Evolutionary conservation across 106 monocot genomes (phyloP), one percentile per base, ranked within the genome.

Genomic region (Acanthochlamys bracteata): DNA sequence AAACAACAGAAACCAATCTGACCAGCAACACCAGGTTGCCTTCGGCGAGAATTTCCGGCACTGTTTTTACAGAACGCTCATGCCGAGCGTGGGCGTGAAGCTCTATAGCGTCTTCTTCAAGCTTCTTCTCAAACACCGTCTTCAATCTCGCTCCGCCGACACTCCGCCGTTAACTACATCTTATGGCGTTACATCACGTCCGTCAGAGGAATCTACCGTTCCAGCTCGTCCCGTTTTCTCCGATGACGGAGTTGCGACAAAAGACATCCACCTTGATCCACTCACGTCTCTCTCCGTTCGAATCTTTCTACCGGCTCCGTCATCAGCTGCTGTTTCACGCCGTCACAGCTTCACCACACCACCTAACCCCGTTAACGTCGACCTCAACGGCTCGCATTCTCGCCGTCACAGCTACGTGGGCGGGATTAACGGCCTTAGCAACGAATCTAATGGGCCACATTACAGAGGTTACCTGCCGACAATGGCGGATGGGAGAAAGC

Each of bases 251-350:
- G 79, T 84, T 57, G 89, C 89, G 52, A 89, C 89, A 53, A 89
- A 84, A 65, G 89, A 89, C 75, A 86, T 95, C 69, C 94, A 95
- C 79, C 86, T 90, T 64, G 86, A 90, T 71, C 95, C 90, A 56
- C 73, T 84, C 49, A 84, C 86, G 54, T 74, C 90, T 54, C 86
- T 95, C 79, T 84, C 90, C 71, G 54, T 95, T 71, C 90, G 94
- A 65, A 90, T 95, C 75, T 95, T 95, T 71, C 82, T 95, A 21
- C 94, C 94, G 25, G 79, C 89, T 66, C 71, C 63, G 23, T 55
- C 59, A 14, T 10, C 25, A 10, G 45, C 24, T 40, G 42, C 26
- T 52, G 13, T 25, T 68, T 46, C 56, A 0, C 55, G 22, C 77
- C 43, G 74, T 39, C 56, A 20, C 26, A 91, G 86, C 75, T 59